A percentile compares a stretch with the other conserved stretches of the same genome.
Conservation (phyloP, 176 grass and related monocot genomes). For the Cocos nucifera region DNA sequence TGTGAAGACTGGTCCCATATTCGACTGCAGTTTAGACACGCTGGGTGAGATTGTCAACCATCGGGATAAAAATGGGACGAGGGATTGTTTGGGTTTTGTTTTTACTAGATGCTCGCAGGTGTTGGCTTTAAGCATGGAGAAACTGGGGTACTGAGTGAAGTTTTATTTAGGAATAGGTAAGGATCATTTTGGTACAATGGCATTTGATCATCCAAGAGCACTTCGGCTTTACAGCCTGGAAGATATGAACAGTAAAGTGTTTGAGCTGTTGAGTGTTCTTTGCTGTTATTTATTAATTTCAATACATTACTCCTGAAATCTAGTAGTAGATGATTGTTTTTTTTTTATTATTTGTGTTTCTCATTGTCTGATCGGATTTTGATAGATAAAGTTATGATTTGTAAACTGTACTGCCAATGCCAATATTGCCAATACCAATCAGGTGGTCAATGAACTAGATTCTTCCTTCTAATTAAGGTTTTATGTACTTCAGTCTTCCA, state of each 20-base stretch:
- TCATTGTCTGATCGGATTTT: too few species aligned
- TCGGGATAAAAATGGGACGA: conserved; percentile 51
- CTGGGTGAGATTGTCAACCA: conserved; percentile 48
- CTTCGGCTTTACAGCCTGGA: conserved; percentile 48
- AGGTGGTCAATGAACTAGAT: not conserved
- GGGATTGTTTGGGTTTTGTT: conserved; percentile 71
- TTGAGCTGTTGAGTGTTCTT: conserved; percentile 24
- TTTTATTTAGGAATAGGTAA: conserved; percentile 69
- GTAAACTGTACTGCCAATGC: not conserved
- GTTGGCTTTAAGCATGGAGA: conserved; percentile 44
- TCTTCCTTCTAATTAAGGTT: not conserved
- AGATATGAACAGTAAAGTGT: conserved; percentile 97
- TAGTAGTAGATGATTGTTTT: too few species aligned
- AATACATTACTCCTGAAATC: not conserved
- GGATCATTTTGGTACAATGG: conserved; percentile 87
- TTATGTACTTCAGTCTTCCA: too few species aligned
- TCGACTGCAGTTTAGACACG: conserved; percentile 43
- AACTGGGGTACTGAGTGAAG: conserved; percentile 42
- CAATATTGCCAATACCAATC: not conserved
- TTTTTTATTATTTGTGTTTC: too few species aligned
- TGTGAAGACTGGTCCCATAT: conserved; percentile 37
- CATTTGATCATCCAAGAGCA: conserved; percentile 44
- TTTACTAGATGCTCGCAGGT: conserved; percentile 59
- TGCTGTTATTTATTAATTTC: conserved; percentile 18
- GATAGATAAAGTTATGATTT: too few species aligned